Evolutionary conservation across 306 rosid genomes (phyloP), one percentile per base, ranked within the genome.

Genomic region (Corylus americana): DNA sequence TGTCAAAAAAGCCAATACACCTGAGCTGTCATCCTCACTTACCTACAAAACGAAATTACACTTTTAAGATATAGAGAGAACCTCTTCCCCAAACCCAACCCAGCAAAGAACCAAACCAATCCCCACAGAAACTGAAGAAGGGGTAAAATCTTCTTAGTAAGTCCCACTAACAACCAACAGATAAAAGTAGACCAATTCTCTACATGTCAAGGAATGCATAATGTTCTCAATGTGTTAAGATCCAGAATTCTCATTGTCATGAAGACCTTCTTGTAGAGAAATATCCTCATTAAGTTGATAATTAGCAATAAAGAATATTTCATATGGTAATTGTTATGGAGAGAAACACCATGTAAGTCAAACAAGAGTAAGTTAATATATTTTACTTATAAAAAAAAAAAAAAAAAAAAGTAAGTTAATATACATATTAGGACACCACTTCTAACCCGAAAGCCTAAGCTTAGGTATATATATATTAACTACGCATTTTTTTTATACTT

Each of bases 1-100:
- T 81, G 63, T 64, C 73, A 58, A 76, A 48, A 58, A 76, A 48
- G 55, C 8, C 63, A 83, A 70, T 29, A 47, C 55, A 25, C 44
- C 66, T 29, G 25, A 63, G 74, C 48, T 42, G 11, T 53, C 70
- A 68, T 87, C 78, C 74, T 70, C 77, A 57, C 47, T 59, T 48
- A 53, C 80, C 90, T 87, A 70, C 74, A 84, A 67, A 55, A 68
- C 8, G 72, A 35, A 67, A 45, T 3, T 39, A 55, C 22, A 58
- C 83, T 70, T 70, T 63, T 5, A 77, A 58, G 61, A 72, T 29
- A 67, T 20, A 73, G 9, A 63, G 59, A 47, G 48, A 27, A 55
- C n/a, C 27, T 74, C 57, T 64, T 77, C 68, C 42, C 75, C 59
- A 7, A 18, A 18, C 20, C 59, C 1, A 25, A 10, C 14, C 71